Evolutionary conservation across 2,329 filamentous ascomycete genomes (phyloP).

Genomic region (Colletotrichum limetticola): DNA sequence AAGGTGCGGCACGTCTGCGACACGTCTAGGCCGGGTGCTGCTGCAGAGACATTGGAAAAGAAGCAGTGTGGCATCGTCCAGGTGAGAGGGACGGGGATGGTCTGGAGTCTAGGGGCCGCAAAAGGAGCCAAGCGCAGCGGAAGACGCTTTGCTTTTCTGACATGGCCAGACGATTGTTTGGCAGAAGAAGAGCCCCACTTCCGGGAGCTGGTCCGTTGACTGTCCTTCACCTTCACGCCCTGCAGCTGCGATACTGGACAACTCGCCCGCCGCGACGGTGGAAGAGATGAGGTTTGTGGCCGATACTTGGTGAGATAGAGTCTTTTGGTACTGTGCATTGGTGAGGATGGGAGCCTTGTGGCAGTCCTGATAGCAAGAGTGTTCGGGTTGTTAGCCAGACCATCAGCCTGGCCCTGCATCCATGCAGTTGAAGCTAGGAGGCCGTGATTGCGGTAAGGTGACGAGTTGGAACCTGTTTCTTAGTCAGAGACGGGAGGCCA

Average conservation of each 20-base stretch:
- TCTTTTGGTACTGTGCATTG: neutral
- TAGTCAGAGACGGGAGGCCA: constrained; percentile 6
- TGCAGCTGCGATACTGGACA: constrained; percentile 10
- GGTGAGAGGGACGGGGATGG: neutral
- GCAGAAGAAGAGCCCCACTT: neutral
- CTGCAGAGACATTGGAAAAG: neutral
- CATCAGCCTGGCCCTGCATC: neutral
- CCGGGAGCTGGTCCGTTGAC: neutral
- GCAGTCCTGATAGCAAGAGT: neutral
- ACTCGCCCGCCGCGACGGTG: neutral
- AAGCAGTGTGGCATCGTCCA: neutral
- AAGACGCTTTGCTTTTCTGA: neutral
- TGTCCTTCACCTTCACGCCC: neutral
- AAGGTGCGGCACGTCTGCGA: constrained; percentile 29
- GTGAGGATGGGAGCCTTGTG: neutral
- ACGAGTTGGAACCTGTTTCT: constrained; percentile 3
- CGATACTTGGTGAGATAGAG: neutral
- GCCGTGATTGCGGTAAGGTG: neutral
- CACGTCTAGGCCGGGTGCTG: constrained; percentile 8
- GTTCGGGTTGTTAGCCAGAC: neutral
- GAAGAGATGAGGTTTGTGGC: neutral
- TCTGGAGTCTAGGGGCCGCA: constrained; percentile 13
- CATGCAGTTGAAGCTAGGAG: neutral
- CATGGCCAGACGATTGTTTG: neutral
- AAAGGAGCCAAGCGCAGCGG: neutral